Percentiles rank a stretch among this genome's conserved stretches.
These are phyloP conservation scores for Pterocarpus santalinus DNA, from an alignment of 306 rosid species.

Conservation along the genomic window DNA sequence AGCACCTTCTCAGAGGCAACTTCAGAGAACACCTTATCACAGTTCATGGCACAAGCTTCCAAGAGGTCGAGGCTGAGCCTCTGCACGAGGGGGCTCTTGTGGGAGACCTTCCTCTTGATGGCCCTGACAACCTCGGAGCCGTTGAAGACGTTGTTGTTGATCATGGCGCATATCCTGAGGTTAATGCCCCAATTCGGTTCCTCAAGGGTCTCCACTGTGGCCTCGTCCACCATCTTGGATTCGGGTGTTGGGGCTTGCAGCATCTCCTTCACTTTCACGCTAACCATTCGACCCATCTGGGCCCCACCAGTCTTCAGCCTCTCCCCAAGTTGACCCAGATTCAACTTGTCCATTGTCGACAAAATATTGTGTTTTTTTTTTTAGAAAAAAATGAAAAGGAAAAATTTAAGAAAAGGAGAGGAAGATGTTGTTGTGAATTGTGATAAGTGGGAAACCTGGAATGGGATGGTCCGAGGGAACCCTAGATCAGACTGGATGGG, in stretches of 20 bases:
- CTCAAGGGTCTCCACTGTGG: constrained; percentile 66
- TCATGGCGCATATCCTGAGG: constrained; percentile 76
- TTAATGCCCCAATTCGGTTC: constrained; percentile 84
- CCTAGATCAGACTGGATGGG: too few relatives aligned
- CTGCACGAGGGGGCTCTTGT: constrained; percentile 62
- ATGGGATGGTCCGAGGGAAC: too few relatives aligned
- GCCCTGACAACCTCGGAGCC: constrained; percentile 73
- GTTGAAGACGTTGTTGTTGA: constrained; percentile 64
- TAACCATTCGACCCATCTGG: constrained; percentile 76
- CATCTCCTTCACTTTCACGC: constrained; percentile 76
- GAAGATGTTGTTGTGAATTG: too few relatives aligned
- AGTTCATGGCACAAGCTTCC: constrained; percentile 77
- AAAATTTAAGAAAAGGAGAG: too few relatives aligned
- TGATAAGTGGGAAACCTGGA: too few relatives aligned
- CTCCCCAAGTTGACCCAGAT: constrained; percentile 69
- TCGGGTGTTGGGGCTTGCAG: constrained; percentile 73
- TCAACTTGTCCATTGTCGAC: constrained; percentile 66
- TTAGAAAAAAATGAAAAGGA: too few relatives aligned
- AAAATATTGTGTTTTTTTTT: too few relatives aligned
- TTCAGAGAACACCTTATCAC: constrained; percentile 85
- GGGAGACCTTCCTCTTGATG: constrained; percentile 67
- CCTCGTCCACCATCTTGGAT: constrained; percentile 84
- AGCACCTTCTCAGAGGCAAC: constrained; percentile 83
- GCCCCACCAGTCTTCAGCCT: constrained; percentile 77
- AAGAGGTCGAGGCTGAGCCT: constrained; percentile 71